Percentiles rank a stretch among this genome's conserved stretches.
Evolutionary conservation across 768 basidiomycete species (phyloP).

Genomic region (Russula sp.): DNA sequence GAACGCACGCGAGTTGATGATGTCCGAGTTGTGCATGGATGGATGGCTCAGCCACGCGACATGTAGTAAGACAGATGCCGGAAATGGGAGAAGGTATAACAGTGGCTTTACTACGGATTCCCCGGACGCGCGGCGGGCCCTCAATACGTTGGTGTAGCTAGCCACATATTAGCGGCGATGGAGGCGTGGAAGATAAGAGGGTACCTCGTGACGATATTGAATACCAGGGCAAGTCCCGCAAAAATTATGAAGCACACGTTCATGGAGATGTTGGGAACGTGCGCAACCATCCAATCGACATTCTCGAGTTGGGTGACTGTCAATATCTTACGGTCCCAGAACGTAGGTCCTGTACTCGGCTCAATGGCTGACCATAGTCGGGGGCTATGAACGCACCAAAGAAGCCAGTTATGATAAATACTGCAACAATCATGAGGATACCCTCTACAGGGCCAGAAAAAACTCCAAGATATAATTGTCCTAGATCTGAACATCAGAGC

Average conservation of each 20-base stretch:
- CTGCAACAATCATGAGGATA: slow-evolving; percentile 73
- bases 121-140: slow-evolving; percentile 41
- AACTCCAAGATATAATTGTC: slow-evolving; percentile 83
- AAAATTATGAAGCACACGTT: slow-evolving; percentile 90
- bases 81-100: slow-evolving; percentile 73
- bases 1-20: slow-evolving; percentile 72
- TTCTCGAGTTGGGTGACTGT: slow-evolving; percentile 51
- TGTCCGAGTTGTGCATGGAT: slow-evolving; percentile 49
- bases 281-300: slow-evolving; percentile 40
- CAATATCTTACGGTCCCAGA: slow-evolving; percentile 74
- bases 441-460: slow-evolving; percentile 98
- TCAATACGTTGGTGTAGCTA: slow-evolving; percentile 79
- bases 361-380: neutral
- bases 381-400: slow-evolving; percentile 44
- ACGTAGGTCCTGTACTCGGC: slow-evolving; percentile 51
- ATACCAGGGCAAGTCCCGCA: slow-evolving; percentile 57
- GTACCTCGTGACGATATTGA: slow-evolving; percentile 76
- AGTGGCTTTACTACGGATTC: slow-evolving; percentile 51
- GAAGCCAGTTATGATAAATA: slow-evolving; percentile 75
- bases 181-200: neutral
- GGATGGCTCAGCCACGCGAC: slow-evolving; percentile 78
- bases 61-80: slow-evolving; percentile 62
- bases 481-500: slow-evolving; percentile 32
- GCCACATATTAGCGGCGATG: neutral
- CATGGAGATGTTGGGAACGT: slow-evolving; percentile 61